Conservation (phyloP, 768 basidiomycete species). For the Termitomyces sp. region DNA sequence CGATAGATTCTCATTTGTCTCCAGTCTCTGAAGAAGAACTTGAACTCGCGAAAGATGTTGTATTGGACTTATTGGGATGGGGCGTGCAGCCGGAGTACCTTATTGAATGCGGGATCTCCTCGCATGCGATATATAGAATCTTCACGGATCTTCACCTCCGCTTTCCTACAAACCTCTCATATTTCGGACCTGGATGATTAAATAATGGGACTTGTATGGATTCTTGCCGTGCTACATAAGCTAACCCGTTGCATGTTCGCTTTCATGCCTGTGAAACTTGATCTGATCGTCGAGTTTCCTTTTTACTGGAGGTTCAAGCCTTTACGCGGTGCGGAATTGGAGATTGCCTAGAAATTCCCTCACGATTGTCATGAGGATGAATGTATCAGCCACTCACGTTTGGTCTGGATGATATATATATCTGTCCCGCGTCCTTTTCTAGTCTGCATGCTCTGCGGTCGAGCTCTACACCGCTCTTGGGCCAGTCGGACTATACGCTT, state of each 20-base stretch:
- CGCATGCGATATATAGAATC: slow-evolving; percentile 28
- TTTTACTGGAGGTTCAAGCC: not conserved
- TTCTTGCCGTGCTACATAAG: not conserved
- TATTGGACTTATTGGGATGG: slow-evolving; percentile 55
- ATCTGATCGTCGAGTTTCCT: not conserved
- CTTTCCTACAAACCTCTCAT: slow-evolving; percentile 22
- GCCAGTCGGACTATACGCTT: not conserved
- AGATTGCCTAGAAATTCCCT: no score
- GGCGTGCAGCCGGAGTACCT: slow-evolving; percentile 46
- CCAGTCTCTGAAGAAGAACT: slow-evolving; percentile 38
- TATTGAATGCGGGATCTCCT: slow-evolving; percentile 37
- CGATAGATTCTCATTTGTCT: not conserved
- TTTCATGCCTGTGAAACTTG: not conserved
- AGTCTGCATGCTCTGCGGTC: not conserved
- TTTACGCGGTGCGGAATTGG: not conserved
- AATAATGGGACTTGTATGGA: not conserved
- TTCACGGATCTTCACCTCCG: slow-evolving; percentile 35
- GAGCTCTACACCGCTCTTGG: not conserved
- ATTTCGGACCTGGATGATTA: slow-evolving; percentile 1
- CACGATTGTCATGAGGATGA: not conserved
- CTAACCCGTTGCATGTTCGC: not conserved
- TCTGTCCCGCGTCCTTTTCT: not conserved
- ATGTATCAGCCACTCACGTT: not conserved
- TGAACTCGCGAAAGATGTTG: slow-evolving; percentile 36
- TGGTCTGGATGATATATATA: not conserved